Evolutionary conservation across 768 basidiomycete species (phyloP), one percentile per base, ranked within the genome.

Genomic region (Mycena pura): DNA sequence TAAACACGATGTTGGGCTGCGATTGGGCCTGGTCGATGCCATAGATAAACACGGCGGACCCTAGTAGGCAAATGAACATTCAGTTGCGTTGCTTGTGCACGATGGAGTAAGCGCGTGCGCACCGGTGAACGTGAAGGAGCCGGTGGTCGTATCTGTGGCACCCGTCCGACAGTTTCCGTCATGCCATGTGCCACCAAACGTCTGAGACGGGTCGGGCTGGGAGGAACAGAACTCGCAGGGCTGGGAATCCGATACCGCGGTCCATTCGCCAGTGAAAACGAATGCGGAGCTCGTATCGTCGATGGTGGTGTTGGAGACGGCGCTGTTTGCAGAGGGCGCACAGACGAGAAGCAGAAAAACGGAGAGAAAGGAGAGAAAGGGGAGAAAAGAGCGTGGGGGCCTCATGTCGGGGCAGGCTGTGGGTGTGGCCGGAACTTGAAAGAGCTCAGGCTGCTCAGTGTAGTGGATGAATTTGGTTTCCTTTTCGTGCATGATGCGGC

Each of bases 61-160:
- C 64, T 65, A 28, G 17, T 1, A 40, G 21, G 3, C 25, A 31
- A 21, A 8, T 13, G 15, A 10, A 11, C 2, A 11, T 52, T 8
- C n/a, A n/a, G n/a, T n/a, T n/a, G n/a, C n/a, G n/a, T n/a, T 5
- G 24, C 10, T 34, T 17, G 32, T 1, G 32, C 27, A 27, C 3
- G 38, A 29, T n/a, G 8, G 8, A 8, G 14, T 22, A 17, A 29
- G 9, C 10, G 25, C 1, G 27, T 5, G 57, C 56, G 32, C 43
- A 65, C 64, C 64, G 10, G 54, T 61, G 29, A 65, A 65, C 25
- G 64, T 61, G 46, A 65, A 65, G 9, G 64, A 61, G 13, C 64
- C 64, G 24, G 21, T 27, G 2, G 64, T 65, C 59, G 59, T 47
- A 28, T 40, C 31, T 3, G 57, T 19, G 27, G 53, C 54, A 44